Conservation (phyloP, 2,329 filamentous ascomycete species). For the Paecilomyces dactylethromorphus region DNA sequence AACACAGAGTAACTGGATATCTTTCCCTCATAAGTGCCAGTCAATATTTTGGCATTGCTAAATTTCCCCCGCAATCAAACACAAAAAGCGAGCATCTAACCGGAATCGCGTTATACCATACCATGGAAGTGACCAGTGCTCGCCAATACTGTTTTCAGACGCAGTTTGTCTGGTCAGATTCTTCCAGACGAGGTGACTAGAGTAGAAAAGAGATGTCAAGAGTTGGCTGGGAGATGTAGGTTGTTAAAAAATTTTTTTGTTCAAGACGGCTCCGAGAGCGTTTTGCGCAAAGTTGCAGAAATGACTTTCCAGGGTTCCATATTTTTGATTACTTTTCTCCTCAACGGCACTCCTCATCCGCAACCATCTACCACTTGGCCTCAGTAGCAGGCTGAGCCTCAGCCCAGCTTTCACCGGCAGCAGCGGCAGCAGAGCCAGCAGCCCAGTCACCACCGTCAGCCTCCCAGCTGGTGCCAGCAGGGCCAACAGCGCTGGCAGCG, state of each 20-base stretch:
- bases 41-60: conserved; percentile 48
- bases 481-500: conserved; percentile 62
- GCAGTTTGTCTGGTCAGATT: conserved; percentile 15
- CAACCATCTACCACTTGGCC: conserved; percentile 34
- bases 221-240: conserved; percentile 16
- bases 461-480: conserved; percentile 57
- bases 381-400: conserved; percentile 26
- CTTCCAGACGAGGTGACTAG: conserved; percentile 28
- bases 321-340: conserved; percentile 16
- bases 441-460: conserved; percentile 50
- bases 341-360: conserved; percentile 24
- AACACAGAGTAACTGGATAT: conserved; percentile 59
- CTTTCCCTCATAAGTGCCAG: conserved; percentile 99
- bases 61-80: conserved; percentile 6
- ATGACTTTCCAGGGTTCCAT: conserved; percentile 15
- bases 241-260: conserved; percentile 9
- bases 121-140: conserved; percentile 19
- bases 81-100: conserved; percentile 15
- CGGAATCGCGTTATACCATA: conserved; percentile 14
- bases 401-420: conserved; percentile 36
- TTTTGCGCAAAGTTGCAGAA: conserved; percentile 4
- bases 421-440: conserved; percentile 35
- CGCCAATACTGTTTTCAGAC: conserved; percentile 21
- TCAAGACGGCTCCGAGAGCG: conserved; percentile 11
- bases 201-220: conserved; percentile 30